phyloP scores from a whole-genome alignment of 1,284 basidiomycete species.

The Leccinum fallax region DNA sequence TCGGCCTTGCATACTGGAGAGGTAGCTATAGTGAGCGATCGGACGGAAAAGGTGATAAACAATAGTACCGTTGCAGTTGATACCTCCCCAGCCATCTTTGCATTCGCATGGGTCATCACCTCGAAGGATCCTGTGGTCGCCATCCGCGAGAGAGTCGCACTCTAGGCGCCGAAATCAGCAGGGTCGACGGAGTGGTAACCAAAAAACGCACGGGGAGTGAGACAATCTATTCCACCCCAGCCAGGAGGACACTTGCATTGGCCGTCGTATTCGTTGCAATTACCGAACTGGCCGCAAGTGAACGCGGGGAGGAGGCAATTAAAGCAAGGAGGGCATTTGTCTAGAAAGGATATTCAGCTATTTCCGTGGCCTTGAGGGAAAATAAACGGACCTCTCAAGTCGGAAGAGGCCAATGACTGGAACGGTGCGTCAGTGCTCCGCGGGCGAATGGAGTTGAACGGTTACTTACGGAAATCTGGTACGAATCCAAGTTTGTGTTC shows the following conservation, averaged over 20 bases:
- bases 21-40: neutral
- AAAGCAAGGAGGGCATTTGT: slow-evolving; percentile 64
- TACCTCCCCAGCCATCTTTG: slow-evolving; percentile 91
- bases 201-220: slow-evolving; percentile 61
- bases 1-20: slow-evolving; percentile 83
- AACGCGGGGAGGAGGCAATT: slow-evolving; percentile 75
- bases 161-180: slow-evolving; percentile 44
- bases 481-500: slow-evolving; percentile 25
- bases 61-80: slow-evolving; percentile 90
- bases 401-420: slow-evolving; percentile 27
- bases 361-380: neutral
- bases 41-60: neutral
- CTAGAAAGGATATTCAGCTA: slow-evolving; percentile 20
- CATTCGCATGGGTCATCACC: slow-evolving; percentile 84
- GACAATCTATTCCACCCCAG: slow-evolving; percentile 81
- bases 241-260: slow-evolving; percentile 83
- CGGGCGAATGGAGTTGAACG: neutral
- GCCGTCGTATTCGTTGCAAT: slow-evolving; percentile 74
- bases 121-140: slow-evolving; percentile 80
- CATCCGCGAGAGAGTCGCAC: slow-evolving; percentile 91
- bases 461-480: slow-evolving; percentile 30
- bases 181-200: neutral
- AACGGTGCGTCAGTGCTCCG: slow-evolving; percentile 11
- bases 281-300: slow-evolving; percentile 72
- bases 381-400: slow-evolving; percentile 17